Base-by-base conservation (phyloP, 441 rosid genomes). In the Pelargonium citronellum region DNA sequence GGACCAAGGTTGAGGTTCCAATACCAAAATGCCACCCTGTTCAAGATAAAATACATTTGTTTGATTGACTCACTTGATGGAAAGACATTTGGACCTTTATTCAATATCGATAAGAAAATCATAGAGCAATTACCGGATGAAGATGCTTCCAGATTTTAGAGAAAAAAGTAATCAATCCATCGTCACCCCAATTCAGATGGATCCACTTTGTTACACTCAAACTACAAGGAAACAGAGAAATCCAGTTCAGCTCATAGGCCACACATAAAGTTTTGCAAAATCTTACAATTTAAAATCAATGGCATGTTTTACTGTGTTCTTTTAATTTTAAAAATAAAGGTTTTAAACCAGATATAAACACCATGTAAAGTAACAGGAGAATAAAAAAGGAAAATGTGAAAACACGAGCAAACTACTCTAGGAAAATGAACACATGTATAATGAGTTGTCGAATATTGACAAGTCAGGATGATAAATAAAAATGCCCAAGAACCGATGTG, bases 1-100 rank as follows among this genome's bases (percentile, higher is more conserved):
- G 68, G 81, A 79, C 99, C 96, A 94, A 60, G 99, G 96, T 80
- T 94, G 99, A 80, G 97, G 96, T 82, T 94, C 97, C 89, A 94
- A 73, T 41, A 94, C 78, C 41, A 94, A 82, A 58, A 85, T 75
- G 71, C 99, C 99, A 80, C 99, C 97, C 97, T 94, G 87, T 68
- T 64, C 74, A 71, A 27, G 27, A 57, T 49, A 44, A 61, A 46
- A 71, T 34, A 27, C 37, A 24, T 6, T 5, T 8, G 47, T 17
- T 10, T 69, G 16, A n/a, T 7, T 51, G 43, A 12, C 62, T 17
- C 16, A 19, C 60, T 53, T 53, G 19, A 53, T 53, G 20, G 60
- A 53, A 16, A 53, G 60, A 3, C 8, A 53, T 53, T 15, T 53
- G 60, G 17, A 53, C 51, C 51, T 46, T 46, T 57, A 57, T 7